phyloP scores from a whole-genome alignment of 768 basidiomycete species.

The Amanita pallidorosea region DNA sequence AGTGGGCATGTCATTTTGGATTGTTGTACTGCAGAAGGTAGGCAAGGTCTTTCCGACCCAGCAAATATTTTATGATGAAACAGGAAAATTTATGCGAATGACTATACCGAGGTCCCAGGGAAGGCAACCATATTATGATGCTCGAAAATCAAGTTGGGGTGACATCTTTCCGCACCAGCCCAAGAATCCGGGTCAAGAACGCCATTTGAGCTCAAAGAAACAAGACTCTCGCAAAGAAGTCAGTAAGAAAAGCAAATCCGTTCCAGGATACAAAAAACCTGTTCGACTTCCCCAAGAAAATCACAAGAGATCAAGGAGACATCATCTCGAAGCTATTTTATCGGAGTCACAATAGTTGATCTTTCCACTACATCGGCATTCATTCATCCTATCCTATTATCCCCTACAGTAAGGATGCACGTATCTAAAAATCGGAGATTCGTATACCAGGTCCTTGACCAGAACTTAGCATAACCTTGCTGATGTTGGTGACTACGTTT shows the following conservation, averaged over 20 bases:
- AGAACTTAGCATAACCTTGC: slow-evolving; percentile 77
- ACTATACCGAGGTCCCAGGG: slow-evolving; percentile 91
- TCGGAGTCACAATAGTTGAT: neutral
- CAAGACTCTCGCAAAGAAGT: neutral
- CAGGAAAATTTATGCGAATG: slow-evolving; percentile 86
- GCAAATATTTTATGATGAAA: slow-evolving; percentile 1
- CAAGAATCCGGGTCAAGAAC: slow-evolving; percentile 66
- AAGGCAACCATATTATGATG: slow-evolving; percentile 92
- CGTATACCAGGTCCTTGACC: slow-evolving; percentile 84
- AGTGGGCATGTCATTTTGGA: slow-evolving; percentile 90
- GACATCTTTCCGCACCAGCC: slow-evolving; percentile 89
- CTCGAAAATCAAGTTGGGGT: slow-evolving; percentile 89
- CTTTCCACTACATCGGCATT: neutral
- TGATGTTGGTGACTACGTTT: slow-evolving; percentile 59
- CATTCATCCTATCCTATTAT: neutral
- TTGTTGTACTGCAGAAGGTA: slow-evolving; percentile 76
- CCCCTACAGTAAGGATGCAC: neutral
- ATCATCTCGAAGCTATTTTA: neutral
- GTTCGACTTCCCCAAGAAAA: neutral
- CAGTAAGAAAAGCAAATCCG: neutral
- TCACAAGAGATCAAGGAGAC: neutral
- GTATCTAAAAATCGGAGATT: slow-evolving; percentile 59
- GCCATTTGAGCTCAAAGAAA: slow-evolving; percentile 27
- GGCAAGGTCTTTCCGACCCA: slow-evolving; percentile 41
- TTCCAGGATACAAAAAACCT: neutral